These are phyloP conservation scores for Daedaleopsis nitida DNA, from an alignment of 768 basidiomycete species.

Conservation along the genomic window DNA sequence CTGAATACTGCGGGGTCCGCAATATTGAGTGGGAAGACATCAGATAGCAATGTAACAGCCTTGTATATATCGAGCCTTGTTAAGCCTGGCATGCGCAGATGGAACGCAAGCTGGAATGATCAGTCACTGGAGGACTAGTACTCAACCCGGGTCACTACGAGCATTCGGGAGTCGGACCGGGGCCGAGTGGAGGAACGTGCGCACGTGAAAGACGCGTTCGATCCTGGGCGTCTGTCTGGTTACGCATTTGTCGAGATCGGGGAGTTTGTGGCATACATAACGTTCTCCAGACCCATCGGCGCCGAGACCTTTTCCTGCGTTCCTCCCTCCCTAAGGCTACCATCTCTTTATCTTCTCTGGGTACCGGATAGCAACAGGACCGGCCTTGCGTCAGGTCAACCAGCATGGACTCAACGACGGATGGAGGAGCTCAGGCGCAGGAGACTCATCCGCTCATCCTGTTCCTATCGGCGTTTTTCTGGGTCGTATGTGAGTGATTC, in stretches of 20 bases:
- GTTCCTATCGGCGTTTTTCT: slow-evolving; percentile 79
- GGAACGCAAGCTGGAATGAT: too few species aligned
- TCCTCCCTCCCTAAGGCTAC: background rate
- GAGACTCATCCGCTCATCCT: slow-evolving; percentile 74
- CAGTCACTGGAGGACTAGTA: too few species aligned
- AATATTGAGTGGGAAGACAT: too few species aligned
- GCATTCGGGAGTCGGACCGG: background rate
- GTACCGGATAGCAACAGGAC: background rate
- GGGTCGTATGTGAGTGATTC: slow-evolving; percentile 70
- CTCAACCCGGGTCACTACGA: too few species aligned
- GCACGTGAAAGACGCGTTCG: background rate
- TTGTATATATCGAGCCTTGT: too few species aligned
- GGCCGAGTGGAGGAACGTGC: background rate
- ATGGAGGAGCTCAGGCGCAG: slow-evolving; percentile 26
- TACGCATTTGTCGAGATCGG: too few species aligned
- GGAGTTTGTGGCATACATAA: too few species aligned
- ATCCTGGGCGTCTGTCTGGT: background rate
- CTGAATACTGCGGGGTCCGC: too few species aligned
- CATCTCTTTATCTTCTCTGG: background rate
- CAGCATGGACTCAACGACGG: slow-evolving; percentile 14
- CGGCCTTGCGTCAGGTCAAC: background rate
- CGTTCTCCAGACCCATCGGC: too few species aligned
- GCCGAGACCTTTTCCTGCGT: background rate
- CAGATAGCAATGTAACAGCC: too few species aligned
- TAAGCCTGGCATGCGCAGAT: too few species aligned